These are phyloP conservation scores for Williopsis jadinii DNA, from an alignment of 1,139 yeast genomes.

Conservation along the genomic window DNA sequence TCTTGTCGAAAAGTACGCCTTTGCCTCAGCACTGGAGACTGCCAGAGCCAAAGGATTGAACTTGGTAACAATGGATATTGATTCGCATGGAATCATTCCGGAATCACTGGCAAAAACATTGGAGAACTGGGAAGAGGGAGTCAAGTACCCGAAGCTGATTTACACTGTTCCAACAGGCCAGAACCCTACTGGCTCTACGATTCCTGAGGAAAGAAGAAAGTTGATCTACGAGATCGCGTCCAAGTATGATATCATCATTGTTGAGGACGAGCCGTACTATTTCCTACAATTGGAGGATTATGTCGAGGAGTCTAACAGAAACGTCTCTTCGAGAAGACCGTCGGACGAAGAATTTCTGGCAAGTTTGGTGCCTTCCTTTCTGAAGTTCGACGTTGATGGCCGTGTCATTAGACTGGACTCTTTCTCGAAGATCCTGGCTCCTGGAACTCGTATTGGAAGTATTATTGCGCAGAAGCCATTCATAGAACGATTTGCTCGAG, in stretches of 20 bases:
- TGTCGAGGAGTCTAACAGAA: slow-evolving; percentile 39
- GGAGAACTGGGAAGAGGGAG: slow-evolving; percentile 65
- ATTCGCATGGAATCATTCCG: slow-evolving; percentile 71
- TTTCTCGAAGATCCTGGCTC: slow-evolving; percentile 83
- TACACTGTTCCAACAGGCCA: slow-evolving; percentile 76
- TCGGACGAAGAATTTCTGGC: slow-evolving; percentile 48
- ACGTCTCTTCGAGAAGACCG: slow-evolving; percentile 7
- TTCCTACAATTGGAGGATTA: slow-evolving; percentile 88
- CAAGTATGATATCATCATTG: slow-evolving; percentile 69
- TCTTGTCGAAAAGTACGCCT: slow-evolving; percentile 73
- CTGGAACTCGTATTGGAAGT: slow-evolving; percentile 88
- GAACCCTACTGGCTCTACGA: slow-evolving; percentile 87
- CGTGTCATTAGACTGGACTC: slow-evolving; percentile 84
- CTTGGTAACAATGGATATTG: slow-evolving; percentile 71
- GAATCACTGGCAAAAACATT: slow-evolving; percentile 55
- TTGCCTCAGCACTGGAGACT: slow-evolving; percentile 77
- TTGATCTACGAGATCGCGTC: slow-evolving; percentile 64
- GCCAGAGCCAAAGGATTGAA: slow-evolving; percentile 63
- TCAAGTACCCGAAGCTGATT: slow-evolving; percentile 34
- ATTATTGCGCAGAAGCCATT: slow-evolving; percentile 62
- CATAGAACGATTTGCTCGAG: slow-evolving; percentile 61
- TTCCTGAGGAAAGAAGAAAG: slow-evolving; percentile 64
- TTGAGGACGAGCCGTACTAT: slow-evolving; percentile 94
- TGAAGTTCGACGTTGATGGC: slow-evolving; percentile 74
- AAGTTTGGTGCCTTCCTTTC: slow-evolving; percentile 66